phyloP scores from a whole-genome alignment of 306 rosid genomes.

The Trichosanthes cucumerina region DNA sequence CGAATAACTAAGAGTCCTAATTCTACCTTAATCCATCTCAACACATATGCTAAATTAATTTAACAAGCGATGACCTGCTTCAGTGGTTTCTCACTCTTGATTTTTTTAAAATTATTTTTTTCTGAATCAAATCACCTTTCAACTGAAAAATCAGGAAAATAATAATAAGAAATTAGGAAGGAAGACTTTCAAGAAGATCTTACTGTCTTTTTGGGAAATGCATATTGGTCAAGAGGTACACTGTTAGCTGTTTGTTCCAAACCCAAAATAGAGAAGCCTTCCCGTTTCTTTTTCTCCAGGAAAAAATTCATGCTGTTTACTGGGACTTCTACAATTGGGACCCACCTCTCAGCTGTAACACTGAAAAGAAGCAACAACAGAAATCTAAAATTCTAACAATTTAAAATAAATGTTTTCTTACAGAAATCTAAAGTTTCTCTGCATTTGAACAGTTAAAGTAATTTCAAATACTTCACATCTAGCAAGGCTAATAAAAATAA shows the following conservation, averaged over 20 bases:
- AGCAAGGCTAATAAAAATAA: not conserved
- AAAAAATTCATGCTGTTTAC: conserved; percentile 64
- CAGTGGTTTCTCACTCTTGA: not conserved
- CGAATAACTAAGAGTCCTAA: not conserved
- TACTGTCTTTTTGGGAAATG: conserved; percentile 64
- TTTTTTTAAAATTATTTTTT: not conserved
- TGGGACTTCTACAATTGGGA: conserved; percentile 84
- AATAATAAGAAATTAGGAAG: not conserved
- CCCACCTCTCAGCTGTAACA: conserved; percentile 99
- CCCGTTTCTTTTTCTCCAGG: conserved; percentile 75
- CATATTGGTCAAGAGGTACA: conserved; percentile 64
- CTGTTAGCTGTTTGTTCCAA: conserved; percentile 98
- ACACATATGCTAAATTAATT: not conserved
- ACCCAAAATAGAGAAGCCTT: conserved; percentile 90
- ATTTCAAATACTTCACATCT: not conserved
- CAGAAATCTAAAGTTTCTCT: not conserved
- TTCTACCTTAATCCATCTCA: not conserved
- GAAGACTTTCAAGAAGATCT: conserved; percentile 16
- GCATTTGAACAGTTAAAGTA: not conserved
- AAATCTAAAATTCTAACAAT: not conserved
- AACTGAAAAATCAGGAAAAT: not conserved
- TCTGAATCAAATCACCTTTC: not conserved
- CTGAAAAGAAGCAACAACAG: conserved; percentile 27
- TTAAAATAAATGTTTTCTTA: not conserved
- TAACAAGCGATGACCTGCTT: not conserved